Percentiles rank a stretch among this genome's conserved stretches.
phyloP scores from a whole-genome alignment of 1,284 basidiomycete genomes.

The Mycena citricolor region DNA sequence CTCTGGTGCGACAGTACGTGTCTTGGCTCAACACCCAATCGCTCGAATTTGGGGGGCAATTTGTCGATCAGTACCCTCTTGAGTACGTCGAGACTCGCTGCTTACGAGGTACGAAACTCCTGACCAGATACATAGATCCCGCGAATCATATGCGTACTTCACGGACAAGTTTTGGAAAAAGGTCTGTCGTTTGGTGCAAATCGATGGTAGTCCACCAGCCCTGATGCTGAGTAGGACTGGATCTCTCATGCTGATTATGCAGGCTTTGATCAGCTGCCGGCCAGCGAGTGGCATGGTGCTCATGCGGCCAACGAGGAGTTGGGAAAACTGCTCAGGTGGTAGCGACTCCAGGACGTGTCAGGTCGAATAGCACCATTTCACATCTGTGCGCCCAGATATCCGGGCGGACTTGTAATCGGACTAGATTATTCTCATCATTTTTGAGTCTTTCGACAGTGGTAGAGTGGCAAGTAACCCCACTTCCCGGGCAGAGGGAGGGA shows the following conservation, averaged over 20 bases:
- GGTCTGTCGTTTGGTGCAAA: neutral
- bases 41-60: conserved; percentile 26
- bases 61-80: conserved; percentile 25
- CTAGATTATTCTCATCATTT: too few species aligned
- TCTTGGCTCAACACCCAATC: conserved; percentile 30
- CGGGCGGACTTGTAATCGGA: too few species aligned
- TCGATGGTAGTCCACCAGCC: neutral
- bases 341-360: too few species aligned
- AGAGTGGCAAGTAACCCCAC: too few species aligned
- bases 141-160: conserved; percentile 22
- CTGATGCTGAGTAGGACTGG: conserved; percentile 12
- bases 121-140: conserved; percentile 6
- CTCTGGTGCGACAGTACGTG: conserved; percentile 25
- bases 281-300: conserved; percentile 24
- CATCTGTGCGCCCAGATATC: too few species aligned
- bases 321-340: too few species aligned
- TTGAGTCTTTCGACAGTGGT: too few species aligned
- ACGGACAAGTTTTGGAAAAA: conserved; percentile 16
- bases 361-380: too few species aligned
- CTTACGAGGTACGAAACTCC: too few species aligned
- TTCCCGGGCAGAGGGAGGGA: too few species aligned
- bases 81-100: conserved; percentile 17
- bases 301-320: too few species aligned
- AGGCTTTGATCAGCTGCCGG: conserved; percentile 23
- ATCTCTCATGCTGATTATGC: conserved; percentile 20